Evolutionary conservation across 1,284 basidiomycete species (phyloP).

Genomic region (Exobasidium rhododendri): DNA sequence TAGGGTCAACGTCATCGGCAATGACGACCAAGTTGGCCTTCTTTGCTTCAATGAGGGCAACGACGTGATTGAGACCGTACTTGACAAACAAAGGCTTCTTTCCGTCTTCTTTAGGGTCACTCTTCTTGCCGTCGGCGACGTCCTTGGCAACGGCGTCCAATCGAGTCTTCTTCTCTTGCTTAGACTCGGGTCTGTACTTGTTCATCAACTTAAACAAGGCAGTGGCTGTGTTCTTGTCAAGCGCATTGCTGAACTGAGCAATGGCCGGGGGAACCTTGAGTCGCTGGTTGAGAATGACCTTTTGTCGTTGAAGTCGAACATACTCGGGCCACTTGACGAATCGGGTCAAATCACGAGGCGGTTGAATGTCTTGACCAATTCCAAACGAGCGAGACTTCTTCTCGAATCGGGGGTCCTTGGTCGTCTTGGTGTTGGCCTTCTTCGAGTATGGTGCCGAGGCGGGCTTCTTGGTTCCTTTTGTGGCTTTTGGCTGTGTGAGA

Average conservation of each 20-base stretch:
- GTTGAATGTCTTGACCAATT: conserved; percentile 93
- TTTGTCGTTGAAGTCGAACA: conserved; percentile 95
- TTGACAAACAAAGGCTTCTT: conserved; percentile 93
- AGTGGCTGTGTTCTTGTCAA: conserved; percentile 99
- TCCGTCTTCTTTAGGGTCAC: conserved; percentile 53
- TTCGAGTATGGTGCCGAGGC: conserved; percentile 48
- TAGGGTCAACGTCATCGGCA: conserved; percentile 96
- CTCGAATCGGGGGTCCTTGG: conserved; percentile 97
- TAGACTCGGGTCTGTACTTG: conserved; percentile 89
- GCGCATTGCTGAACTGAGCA: conserved; percentile 93
- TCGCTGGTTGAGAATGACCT: conserved; percentile 96
- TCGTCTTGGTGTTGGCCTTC: conserved; percentile 58
- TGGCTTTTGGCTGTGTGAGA: conserved; percentile 46
- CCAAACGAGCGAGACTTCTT: conserved; percentile 85
- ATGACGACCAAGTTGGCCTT: conserved; percentile 96
- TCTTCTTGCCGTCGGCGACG: conserved; percentile 65
- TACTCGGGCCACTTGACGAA: conserved; percentile 99
- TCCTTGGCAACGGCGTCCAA: conserved; percentile 73
- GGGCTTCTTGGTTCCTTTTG: conserved; percentile 50
- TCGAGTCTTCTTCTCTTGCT: conserved; percentile 97
- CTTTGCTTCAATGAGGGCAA: conserved; percentile 86
- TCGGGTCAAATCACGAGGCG: conserved; percentile 84
- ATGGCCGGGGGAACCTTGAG: conserved; percentile 98
- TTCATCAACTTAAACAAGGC: conserved; percentile 97
- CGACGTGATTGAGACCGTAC: conserved; percentile 94